Conservation (phyloP, 2,329 filamentous ascomycete genomes). For the Curvularia spicifera region DNA sequence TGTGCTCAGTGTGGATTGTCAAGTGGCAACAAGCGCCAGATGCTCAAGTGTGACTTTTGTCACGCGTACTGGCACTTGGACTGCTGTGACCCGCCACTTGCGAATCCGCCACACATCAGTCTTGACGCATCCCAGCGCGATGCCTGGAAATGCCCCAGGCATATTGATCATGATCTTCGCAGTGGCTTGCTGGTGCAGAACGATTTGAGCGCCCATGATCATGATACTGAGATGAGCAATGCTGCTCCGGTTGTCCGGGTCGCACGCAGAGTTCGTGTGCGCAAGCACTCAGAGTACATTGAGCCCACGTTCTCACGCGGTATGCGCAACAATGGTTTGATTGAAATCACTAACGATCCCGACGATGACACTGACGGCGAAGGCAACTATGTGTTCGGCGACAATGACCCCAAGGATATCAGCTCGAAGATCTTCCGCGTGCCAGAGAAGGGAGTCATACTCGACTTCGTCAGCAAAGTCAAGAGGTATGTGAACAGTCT, state of each 20-base stretch:
- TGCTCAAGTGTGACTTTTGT: constrained; percentile 88
- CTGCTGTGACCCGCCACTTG: constrained; percentile 83
- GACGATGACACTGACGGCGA: constrained; percentile 52
- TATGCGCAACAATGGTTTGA: constrained; percentile 59
- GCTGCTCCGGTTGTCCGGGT: constrained; percentile 35
- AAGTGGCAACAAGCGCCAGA: constrained; percentile 68
- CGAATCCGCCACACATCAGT: constrained; percentile 71
- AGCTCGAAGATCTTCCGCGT: constrained; percentile 53
- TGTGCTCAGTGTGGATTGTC: constrained; percentile 78
- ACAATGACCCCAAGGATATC: constrained; percentile 49
- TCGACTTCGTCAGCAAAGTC: constrained; percentile 68
- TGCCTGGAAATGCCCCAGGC: constrained; percentile 88
- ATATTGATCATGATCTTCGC: constrained; percentile 76
- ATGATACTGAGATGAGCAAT: constrained; percentile 41
- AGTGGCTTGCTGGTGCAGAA: constrained; percentile 43
- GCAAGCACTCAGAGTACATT: constrained; percentile 56
- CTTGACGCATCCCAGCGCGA: constrained; percentile 62
- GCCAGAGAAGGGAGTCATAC: constrained; percentile 55
- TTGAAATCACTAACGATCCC: constrained; percentile 54
- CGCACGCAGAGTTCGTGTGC: constrained; percentile 56
- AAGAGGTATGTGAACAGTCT: constrained; percentile 50
- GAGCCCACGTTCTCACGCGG: constrained; percentile 65
- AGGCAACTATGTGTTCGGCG: constrained; percentile 52
- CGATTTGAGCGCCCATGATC: constrained; percentile 38
- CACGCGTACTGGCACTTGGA: constrained; percentile 87